Percentiles rank a stretch among this genome's conserved stretches.
phyloP scores from a whole-genome alignment of 2,329 filamentous ascomycete species.

The Onygenales sp. region DNA sequence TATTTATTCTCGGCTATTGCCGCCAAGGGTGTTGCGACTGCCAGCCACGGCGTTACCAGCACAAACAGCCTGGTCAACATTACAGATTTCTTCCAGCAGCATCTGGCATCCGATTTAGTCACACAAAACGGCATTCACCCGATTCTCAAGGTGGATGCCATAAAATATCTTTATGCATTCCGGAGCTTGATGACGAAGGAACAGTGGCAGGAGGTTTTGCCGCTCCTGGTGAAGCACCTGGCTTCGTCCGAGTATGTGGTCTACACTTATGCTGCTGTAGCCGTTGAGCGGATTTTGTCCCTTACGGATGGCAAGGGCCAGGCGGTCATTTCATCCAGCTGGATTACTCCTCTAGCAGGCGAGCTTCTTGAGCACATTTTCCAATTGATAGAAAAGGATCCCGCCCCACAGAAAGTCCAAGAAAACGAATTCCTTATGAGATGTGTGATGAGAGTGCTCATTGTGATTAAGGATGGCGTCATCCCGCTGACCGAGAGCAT shows the following conservation, averaged over 20 bases:
- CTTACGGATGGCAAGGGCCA: conserved; percentile 66
- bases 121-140: conserved; percentile 60
- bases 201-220: conserved; percentile 84
- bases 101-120: conserved; percentile 83
- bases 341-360: conserved; percentile 72
- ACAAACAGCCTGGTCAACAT: conserved; percentile 84
- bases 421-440: conserved; percentile 99
- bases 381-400: conserved; percentile 76
- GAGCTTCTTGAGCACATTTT: conserved; percentile 86
- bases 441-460: conserved; percentile 93
- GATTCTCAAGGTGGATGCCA: conserved; percentile 91
- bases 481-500: conserved; percentile 64
- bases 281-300: conserved; percentile 85
- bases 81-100: conserved; percentile 86
- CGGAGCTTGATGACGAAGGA: conserved; percentile 85
- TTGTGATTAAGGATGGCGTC: conserved; percentile 81
- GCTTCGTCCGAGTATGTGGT: conserved; percentile 89
- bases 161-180: conserved; percentile 97
- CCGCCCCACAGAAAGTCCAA: conserved; percentile 82
- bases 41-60: conserved; percentile 79
- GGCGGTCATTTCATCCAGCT: conserved; percentile 68
- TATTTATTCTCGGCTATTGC: conserved; percentile 94
- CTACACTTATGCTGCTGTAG: conserved; percentile 94
- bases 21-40: conserved; percentile 78
- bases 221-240: conserved; percentile 82